These are phyloP conservation scores for Musa balbisiana DNA, from an alignment of 202 grass and related monocot species.

Conservation along the genomic window DNA sequence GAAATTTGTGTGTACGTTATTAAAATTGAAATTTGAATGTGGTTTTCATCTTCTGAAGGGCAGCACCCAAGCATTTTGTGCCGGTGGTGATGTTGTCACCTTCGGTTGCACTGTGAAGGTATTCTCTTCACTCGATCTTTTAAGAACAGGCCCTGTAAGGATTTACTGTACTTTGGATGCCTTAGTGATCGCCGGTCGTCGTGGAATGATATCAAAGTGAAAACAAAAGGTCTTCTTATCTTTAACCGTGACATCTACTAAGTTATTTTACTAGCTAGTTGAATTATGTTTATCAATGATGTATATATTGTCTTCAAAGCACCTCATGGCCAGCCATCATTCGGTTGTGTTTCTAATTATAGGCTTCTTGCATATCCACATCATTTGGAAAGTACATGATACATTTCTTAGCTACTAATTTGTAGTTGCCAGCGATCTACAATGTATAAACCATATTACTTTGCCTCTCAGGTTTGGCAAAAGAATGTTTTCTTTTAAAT, in stretches of 20 bases:
- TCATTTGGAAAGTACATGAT: not conserved
- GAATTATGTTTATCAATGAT: too few relatives aligned
- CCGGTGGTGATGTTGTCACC: constrained; percentile 70
- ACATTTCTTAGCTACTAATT: not conserved
- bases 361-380: not conserved
- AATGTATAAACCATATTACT: not conserved
- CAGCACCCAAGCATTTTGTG: constrained; percentile 76
- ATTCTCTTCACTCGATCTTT: not conserved
- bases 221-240: not conserved
- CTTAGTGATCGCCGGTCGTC: not conserved
- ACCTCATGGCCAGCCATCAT: too few relatives aligned
- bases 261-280: too few relatives aligned
- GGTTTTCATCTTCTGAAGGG: constrained; percentile 69
- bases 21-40: constrained; percentile 27
- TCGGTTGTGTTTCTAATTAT: not conserved
- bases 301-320: too few relatives aligned
- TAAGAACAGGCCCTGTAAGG: not conserved
- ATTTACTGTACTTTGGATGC: not conserved
- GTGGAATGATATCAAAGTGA: not conserved
- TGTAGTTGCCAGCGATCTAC: not conserved
- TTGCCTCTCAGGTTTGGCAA: not conserved
- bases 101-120: constrained; percentile 50
- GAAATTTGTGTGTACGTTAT: not conserved
- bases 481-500: not conserved
- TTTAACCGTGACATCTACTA: not conserved